Evolutionary conservation across 768 basidiomycete genomes (phyloP).

Genomic region (Hygrophoropsis aurantiaca): DNA sequence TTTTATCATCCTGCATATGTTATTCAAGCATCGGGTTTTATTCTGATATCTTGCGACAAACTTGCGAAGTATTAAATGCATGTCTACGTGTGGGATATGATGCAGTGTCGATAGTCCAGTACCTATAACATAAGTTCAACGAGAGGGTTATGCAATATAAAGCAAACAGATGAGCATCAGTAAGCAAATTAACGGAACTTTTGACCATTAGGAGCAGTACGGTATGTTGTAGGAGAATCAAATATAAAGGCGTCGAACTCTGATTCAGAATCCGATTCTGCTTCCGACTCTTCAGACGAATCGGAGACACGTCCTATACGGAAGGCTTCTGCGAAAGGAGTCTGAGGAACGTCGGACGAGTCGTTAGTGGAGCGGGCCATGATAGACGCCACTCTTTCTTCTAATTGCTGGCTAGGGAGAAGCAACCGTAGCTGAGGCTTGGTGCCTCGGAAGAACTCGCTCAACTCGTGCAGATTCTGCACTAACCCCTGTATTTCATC

Average conservation of each 20-base stretch:
- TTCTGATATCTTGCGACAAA: no score
- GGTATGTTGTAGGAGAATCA: slow-evolving; percentile 50
- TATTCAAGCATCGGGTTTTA: no score
- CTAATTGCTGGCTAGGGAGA: slow-evolving; percentile 59
- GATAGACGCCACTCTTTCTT: slow-evolving; percentile 80
- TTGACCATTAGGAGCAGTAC: slow-evolving; percentile 45
- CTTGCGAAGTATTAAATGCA: no score
- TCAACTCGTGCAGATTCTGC: slow-evolving; percentile 74
- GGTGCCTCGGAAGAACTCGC: slow-evolving; percentile 63
- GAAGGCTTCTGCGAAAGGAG: slow-evolving; percentile 81
- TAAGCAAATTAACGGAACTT: no score
- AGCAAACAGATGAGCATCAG: no score
- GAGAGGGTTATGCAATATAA: no score
- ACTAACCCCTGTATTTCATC: slow-evolving; percentile 79
- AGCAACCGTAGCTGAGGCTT: slow-evolving; percentile 34
- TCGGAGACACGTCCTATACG: slow-evolving; percentile 42
- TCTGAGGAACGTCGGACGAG: slow-evolving; percentile 60
- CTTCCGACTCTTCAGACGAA: slow-evolving; percentile 48
- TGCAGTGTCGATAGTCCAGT: no score
- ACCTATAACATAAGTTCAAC: no score
- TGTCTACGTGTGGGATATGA: no score
- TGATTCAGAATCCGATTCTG: slow-evolving; percentile 38
- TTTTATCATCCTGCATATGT: no score
- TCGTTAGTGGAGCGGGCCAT: slow-evolving; percentile 72
- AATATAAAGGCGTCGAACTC: slow-evolving; percentile 59